Base-by-base conservation (phyloP, 495 filamentous ascomycete genomes). In the Trichoderma orchidacearum region DNA sequence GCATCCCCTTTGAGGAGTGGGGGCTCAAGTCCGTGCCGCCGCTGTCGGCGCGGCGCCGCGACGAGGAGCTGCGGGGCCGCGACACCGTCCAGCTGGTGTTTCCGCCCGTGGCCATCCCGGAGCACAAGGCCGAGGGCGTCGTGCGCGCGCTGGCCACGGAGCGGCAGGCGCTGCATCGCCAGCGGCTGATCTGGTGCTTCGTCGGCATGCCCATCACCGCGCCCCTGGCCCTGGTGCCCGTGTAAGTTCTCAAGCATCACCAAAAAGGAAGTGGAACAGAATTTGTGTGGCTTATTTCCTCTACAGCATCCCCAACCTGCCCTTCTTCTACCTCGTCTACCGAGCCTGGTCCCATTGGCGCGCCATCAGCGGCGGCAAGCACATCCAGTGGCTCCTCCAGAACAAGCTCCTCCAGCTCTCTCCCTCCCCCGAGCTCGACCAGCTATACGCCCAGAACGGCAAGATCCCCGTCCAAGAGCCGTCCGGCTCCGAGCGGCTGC, bases 1-100 rank as follows among this genome's bases (percentile, higher is more conserved):
- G 89, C 36, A 91, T 99, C 61, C 89, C 92, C 1, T 96, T 85
- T 67, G 88, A 96, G 71, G 93, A 99, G 86, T 99, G 93, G 81
- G 92, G 89, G 0, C 73, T 98, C 51, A 97, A 97, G 71, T 92
- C 89, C 54, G 86, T 98, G 34, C 93, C 93, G 3, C 87, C 93
- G 30, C 72, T 95, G 55, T 90, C 80, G 27, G 74, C 81, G 32
- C 80, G 83, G 56, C 76, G 80, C 51, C 75, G 76, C 59, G 72
- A 80, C 45, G 78, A 84, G 55, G 81, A 85, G 62, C 62, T 82
- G 15, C 68, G 85, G 53, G 85, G 80, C 30, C 79, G 79, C 23
- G 77, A 80, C 50, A 84, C 79, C 61, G 80, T 94, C 30, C 81
- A 90, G 59, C 81, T 97, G 11, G 68, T 88, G 15, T 97, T 85